These are phyloP conservation scores for Lipomyces kockii DNA, from an alignment of 805 yeast species.

Conservation along the genomic window DNA sequence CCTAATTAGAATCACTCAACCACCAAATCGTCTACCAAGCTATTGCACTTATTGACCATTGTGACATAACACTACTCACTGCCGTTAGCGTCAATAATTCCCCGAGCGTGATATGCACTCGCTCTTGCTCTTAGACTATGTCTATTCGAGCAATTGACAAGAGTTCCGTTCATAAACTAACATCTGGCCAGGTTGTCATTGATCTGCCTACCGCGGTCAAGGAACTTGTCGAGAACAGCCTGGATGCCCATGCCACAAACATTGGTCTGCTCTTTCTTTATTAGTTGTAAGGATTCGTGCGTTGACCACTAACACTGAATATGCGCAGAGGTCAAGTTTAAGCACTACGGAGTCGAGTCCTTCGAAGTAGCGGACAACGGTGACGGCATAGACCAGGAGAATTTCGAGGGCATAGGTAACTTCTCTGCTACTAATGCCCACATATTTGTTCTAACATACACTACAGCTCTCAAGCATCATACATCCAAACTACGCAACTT, in stretches of 20 bases:
- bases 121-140: slow-evolving; percentile 1
- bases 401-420: slow-evolving; percentile 52
- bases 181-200: slow-evolving; percentile 91
- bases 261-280: slow-evolving; percentile 44
- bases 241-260: slow-evolving; percentile 75
- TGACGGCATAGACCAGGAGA: slow-evolving; percentile 59
- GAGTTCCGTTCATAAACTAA: slow-evolving; percentile 70
- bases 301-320: background rate
- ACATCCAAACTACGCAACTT: slow-evolving; percentile 59
- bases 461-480: slow-evolving; percentile 48
- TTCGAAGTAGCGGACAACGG: slow-evolving; percentile 80
- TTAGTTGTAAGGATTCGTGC: background rate
- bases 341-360: slow-evolving; percentile 72
- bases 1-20: too few species aligned
- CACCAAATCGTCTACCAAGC: background rate
- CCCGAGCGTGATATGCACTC: slow-evolving; percentile 2
- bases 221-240: slow-evolving; percentile 83
- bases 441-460: background rate
- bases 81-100: background rate
- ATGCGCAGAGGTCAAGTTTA: slow-evolving; percentile 60
- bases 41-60: background rate
- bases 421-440: background rate
- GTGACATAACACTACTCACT: background rate
- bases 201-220: slow-evolving; percentile 79
- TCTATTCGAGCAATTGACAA: slow-evolving; percentile 49